Conservation (phyloP, 148 eudicot genomes). For the Agrostemma githago region DNA sequence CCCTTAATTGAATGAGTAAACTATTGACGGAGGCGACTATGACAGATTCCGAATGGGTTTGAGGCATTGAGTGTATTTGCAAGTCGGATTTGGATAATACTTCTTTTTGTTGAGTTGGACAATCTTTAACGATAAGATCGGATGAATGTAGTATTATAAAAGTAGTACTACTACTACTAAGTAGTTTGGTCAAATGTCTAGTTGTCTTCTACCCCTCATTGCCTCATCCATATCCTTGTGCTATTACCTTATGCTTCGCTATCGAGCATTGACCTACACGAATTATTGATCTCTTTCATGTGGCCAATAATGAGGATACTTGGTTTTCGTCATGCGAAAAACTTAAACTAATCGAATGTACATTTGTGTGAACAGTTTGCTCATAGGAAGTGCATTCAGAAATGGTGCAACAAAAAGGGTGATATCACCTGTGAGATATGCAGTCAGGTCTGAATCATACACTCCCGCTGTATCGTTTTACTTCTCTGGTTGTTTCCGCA, state of each 20-base stretch:
- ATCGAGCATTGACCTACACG: background rate
- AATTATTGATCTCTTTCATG: constrained; percentile 8
- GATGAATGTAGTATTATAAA: background rate
- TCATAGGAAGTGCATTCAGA: constrained; percentile 79
- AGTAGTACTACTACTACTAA: too few species aligned
- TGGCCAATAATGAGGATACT: background rate
- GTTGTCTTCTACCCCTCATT: background rate
- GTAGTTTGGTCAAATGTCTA: background rate
- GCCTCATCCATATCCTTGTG: background rate
- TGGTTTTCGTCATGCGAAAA: background rate
- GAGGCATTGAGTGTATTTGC: background rate
- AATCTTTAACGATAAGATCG: background rate
- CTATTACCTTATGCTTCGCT: background rate
- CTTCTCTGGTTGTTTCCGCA: background rate
- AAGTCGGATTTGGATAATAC: background rate
- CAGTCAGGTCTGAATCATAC: constrained; percentile 52
- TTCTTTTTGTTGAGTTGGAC: background rate
- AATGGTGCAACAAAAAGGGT: constrained; percentile 88
- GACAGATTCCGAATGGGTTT: background rate
- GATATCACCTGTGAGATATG: constrained; percentile 82
- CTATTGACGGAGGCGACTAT: background rate
- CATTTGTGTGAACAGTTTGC: constrained; percentile 50
- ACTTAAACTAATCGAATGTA: background rate
- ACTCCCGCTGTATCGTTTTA: background rate
- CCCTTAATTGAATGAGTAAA: background rate